Evolutionary conservation across 768 basidiomycete species (phyloP).

Genomic region (Boletus sensibilis): DNA sequence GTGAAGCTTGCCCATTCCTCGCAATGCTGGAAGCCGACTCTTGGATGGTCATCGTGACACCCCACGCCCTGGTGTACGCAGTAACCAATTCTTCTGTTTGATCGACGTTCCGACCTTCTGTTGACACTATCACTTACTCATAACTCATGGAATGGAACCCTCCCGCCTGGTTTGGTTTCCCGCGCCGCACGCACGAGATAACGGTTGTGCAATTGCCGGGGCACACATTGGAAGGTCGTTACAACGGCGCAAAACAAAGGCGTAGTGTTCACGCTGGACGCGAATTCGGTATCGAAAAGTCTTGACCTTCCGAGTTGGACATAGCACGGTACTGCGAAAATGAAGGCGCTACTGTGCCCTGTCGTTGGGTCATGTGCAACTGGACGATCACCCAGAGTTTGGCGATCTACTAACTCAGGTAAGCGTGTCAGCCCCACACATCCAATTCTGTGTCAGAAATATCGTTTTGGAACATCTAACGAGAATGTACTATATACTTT

Average conservation of each 20-base stretch:
- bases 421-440: neutral
- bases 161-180: neutral
- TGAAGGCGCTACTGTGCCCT: neutral
- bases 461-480: neutral
- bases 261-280: neutral
- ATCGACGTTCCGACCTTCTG: slow-evolving; percentile 9
- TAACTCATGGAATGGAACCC: slow-evolving; percentile 6
- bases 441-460: neutral
- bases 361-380: neutral
- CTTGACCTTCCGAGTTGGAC: neutral
- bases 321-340: neutral
- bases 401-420: neutral
- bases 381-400: neutral
- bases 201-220: neutral
- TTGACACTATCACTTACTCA: neutral
- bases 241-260: neutral
- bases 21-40: neutral
- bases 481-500: neutral
- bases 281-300: neutral
- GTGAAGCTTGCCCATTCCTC: neutral
- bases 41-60: neutral
- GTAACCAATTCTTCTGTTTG: neutral
- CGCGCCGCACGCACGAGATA: neutral
- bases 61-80: neutral
- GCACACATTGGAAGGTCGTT: neutral